These are phyloP conservation scores for Ajuga reptans DNA, from an alignment of 305 asterid genomes.

Conservation along the genomic window DNA sequence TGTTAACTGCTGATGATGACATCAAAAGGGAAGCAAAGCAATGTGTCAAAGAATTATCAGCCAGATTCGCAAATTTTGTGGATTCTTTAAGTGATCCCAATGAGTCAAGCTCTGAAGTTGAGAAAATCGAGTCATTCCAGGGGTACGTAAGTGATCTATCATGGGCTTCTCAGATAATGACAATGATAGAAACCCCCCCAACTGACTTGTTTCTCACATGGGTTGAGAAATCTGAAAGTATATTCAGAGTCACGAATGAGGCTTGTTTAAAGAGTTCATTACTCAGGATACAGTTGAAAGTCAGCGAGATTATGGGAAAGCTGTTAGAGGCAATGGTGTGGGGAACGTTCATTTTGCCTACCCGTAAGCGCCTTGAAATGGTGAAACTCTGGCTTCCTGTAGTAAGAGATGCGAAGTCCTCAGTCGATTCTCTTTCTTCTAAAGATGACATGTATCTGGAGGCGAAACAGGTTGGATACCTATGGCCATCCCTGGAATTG, in stretches of 20 bases:
- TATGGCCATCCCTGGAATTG: constrained; percentile 70
- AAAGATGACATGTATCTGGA: constrained; percentile 39
- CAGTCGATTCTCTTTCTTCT: constrained; percentile 34
- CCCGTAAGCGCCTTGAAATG: constrained; percentile 43
- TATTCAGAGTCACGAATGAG: constrained; percentile 38
- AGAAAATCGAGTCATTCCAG: no score
- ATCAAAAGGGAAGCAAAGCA: constrained; percentile 45
- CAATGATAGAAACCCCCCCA: constrained; percentile 53
- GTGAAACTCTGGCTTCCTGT: constrained; percentile 70
- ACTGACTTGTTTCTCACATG: constrained; percentile 48
- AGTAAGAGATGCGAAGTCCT: constrained; percentile 38
- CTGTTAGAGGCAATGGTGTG: constrained; percentile 61
- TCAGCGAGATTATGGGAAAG: constrained; percentile 52
- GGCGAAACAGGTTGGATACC: constrained; percentile 42
- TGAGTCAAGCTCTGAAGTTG: constrained; percentile 30
- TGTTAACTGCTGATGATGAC: constrained; percentile 44
- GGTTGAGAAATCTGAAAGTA: constrained; percentile 49
- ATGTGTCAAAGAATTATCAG: constrained; percentile 35
- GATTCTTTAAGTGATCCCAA: constrained; percentile 38
- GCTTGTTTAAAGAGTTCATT: constrained; percentile 24
- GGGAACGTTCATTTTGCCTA: constrained; percentile 51
- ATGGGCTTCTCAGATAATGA: constrained; percentile 64
- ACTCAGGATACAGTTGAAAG: constrained; percentile 41
- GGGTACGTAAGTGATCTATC: no score
- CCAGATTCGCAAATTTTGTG: constrained; percentile 40